These are phyloP conservation scores for Apiospora koreana DNA, from an alignment of 2,329 filamentous ascomycete species.

Conservation along the genomic window DNA sequence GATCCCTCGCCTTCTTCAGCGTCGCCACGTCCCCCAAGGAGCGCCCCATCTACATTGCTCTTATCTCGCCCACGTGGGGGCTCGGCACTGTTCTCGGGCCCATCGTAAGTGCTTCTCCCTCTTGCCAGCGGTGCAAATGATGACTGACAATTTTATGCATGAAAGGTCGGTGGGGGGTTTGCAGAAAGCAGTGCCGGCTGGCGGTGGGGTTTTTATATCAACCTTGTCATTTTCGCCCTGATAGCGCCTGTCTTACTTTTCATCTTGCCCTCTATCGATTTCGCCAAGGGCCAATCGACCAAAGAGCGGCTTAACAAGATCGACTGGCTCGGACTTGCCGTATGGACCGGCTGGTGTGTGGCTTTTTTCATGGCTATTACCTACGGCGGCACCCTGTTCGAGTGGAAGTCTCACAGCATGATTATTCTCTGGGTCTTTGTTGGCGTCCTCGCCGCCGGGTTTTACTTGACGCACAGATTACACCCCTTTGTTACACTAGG, in stretches of 20 bases:
- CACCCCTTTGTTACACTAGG: slow-evolving; percentile 37
- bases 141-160: background rate
- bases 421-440: slow-evolving; percentile 47
- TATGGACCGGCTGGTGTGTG: slow-evolving; percentile 41
- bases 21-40: slow-evolving; percentile 23
- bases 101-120: slow-evolving; percentile 26
- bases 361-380: slow-evolving; percentile 47
- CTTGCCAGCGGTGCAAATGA: too few relatives aligned
- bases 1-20: slow-evolving; percentile 26
- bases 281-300: slow-evolving; percentile 18
- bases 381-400: slow-evolving; percentile 49
- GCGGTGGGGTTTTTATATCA: slow-evolving; percentile 57
- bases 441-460: slow-evolving; percentile 40
- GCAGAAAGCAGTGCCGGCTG: slow-evolving; percentile 42
- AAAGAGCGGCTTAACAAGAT: slow-evolving; percentile 35
- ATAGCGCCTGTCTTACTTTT: slow-evolving; percentile 34
- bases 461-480: slow-evolving; percentile 40
- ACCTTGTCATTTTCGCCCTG: slow-evolving; percentile 48
- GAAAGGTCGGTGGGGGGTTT: slow-evolving; percentile 46
- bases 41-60: slow-evolving; percentile 23
- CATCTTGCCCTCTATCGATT: slow-evolving; percentile 27
- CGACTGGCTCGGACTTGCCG: slow-evolving; percentile 46
- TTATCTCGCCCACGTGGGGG: slow-evolving; percentile 37
- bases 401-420: slow-evolving; percentile 43
- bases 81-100: slow-evolving; percentile 48